Evolutionary conservation across 345 rosid species (phyloP).

Genomic region (Citrus sinensis): DNA sequence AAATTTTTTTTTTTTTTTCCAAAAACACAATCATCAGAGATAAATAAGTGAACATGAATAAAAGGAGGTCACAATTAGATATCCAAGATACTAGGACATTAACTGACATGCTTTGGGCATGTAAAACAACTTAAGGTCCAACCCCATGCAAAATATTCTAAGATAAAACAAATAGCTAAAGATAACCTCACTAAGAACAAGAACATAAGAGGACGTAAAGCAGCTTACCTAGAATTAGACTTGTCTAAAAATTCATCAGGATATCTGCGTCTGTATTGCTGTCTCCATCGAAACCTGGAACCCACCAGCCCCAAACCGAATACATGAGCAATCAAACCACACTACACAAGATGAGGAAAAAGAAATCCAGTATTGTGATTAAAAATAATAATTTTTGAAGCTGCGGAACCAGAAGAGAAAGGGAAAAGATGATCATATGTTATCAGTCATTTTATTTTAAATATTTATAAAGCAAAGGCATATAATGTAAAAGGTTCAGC

Average conservation of each 20-base stretch:
- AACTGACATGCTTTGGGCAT: neutral
- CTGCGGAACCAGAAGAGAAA: neutral
- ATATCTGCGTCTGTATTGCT: conserved; percentile 75
- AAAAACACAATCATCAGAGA: neutral
- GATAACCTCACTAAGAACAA: neutral
- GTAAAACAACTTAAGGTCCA: neutral
- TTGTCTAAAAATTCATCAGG: conserved; percentile 94
- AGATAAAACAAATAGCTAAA: neutral
- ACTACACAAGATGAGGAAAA: neutral
- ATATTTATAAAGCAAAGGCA: neutral
- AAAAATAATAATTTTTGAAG: neutral
- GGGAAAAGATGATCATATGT: neutral
- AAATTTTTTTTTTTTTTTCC: neutral
- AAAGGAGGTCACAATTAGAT: neutral
- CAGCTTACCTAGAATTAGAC: conserved; percentile 63
- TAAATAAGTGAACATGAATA: neutral
- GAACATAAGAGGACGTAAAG: neutral
- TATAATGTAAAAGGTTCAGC: neutral
- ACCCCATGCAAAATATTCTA: neutral
- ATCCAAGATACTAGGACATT: neutral
- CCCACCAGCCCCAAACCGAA: conserved; percentile 9
- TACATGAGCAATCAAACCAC: neutral
- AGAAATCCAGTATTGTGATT: neutral
- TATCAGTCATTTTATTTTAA: neutral
- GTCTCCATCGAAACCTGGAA: conserved; percentile 81